A percentile compares a stretch with the other conserved stretches of the same genome.
Conservation (phyloP, 164 flowering plant species). For the Nymphaea colorata region DNA sequence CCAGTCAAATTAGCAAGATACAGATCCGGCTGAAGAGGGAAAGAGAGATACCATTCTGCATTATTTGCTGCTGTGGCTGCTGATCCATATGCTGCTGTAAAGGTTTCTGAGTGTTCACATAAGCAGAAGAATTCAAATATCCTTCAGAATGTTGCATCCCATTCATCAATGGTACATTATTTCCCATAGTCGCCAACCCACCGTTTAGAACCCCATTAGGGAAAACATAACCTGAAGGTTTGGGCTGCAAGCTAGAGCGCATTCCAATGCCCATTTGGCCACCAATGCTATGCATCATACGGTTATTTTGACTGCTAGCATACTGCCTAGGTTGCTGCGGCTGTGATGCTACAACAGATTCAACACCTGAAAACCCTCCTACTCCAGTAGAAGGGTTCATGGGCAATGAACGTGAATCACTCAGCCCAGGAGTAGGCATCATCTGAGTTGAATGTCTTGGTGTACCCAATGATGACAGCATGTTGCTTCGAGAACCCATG, state of each 20-base stretch:
- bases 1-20: neutral
- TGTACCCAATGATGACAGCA: conserved; percentile 38
- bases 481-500: conserved; percentile 34
- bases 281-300: conserved; percentile 56
- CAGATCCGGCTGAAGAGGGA: conserved; percentile 3
- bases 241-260: conserved; percentile 61
- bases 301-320: conserved; percentile 60
- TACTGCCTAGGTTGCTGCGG: conserved; percentile 54
- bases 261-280: conserved; percentile 60
- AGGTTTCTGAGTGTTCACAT: conserved; percentile 42
- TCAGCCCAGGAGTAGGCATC: conserved; percentile 96
- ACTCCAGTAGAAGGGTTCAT: conserved; percentile 36
- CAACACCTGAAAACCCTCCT: conserved; percentile 54
- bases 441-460: conserved; percentile 65
- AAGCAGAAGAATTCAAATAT: conserved; percentile 30
- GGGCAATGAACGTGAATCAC: conserved; percentile 30
- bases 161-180: conserved; percentile 41
- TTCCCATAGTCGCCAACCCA: conserved; percentile 49
- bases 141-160: conserved; percentile 58
- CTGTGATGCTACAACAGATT: conserved; percentile 48
- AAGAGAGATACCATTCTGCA: conserved; percentile 34
- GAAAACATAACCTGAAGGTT: conserved; percentile 35
- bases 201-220: conserved; percentile 60
- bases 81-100: conserved; percentile 51
- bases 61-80: conserved; percentile 38